Conservation (phyloP, 306 rosid species). For the Cicer judaicum region DNA sequence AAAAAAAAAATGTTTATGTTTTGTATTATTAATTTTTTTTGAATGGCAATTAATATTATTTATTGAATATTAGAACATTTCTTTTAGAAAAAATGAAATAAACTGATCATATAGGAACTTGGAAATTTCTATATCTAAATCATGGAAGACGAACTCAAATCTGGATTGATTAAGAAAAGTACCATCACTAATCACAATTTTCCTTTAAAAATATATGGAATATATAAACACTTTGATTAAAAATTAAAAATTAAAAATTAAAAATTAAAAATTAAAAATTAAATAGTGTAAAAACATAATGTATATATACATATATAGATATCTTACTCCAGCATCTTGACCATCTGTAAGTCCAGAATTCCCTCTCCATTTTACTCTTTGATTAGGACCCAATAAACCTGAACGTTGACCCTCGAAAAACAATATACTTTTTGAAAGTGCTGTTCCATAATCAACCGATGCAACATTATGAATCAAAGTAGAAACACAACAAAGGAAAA, state of each 20-base stretch:
- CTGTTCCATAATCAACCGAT: constrained; percentile 44
- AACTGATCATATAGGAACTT: neutral
- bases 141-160: no score
- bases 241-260: no score
- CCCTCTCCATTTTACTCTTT: constrained; percentile 64
- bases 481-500: constrained; percentile 6
- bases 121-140: no score
- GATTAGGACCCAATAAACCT: constrained; percentile 55
- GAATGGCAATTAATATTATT: no score
- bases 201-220: no score
- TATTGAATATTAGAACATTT: neutral
- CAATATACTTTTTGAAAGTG: constrained; percentile 56
- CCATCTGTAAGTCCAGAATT: constrained; percentile 68
- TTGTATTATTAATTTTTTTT: no score
- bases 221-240: no score
- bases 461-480: constrained; percentile 25
- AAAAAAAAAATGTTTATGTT: no score
- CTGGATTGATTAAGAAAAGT: no score
- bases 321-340: constrained; percentile 49
- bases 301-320: neutral
- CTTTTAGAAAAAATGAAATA: neutral
- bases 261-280: no score
- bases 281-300: no score
- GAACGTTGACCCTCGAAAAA: constrained; percentile 68
- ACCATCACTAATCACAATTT: no score